Conservation (phyloP, 305 asterid species). For the Fraxinus sp. region DNA sequence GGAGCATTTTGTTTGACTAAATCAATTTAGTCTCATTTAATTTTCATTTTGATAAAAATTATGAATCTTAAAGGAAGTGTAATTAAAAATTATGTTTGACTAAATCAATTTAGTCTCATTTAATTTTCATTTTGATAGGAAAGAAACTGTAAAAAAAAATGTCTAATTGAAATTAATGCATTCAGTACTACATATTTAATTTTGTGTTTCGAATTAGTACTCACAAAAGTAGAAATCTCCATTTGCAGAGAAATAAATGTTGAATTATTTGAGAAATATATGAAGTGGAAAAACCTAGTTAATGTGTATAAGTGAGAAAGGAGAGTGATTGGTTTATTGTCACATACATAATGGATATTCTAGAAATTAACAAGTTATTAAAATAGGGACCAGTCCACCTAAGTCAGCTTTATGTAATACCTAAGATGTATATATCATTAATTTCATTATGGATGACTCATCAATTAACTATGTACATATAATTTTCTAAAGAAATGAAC, state of each 20-base stretch:
- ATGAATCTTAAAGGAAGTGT: too few species aligned
- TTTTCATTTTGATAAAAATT: too few species aligned
- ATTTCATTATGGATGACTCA: conserved; percentile 8
- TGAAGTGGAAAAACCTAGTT: not conserved
- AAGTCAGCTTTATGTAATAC: not conserved
- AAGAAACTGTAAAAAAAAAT: not conserved
- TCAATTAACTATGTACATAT: not conserved
- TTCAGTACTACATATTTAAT: not conserved
- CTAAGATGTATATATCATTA: conserved; percentile 11
- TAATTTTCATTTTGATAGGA: not conserved
- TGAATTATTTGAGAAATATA: not conserved
- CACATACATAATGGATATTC: conserved; percentile 16
- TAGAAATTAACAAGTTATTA: conserved; percentile 9
- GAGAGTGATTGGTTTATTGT: conserved; percentile 8
- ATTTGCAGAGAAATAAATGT: not conserved
- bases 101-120: not conserved
- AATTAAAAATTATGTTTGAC: not conserved
- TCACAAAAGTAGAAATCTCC: not conserved
- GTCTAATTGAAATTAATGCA: not conserved
- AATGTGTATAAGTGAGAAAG: conserved; percentile 14
- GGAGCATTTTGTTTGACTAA: not conserved
- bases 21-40: too few species aligned
- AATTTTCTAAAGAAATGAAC: not conserved
- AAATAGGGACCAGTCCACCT: conserved; percentile 17
- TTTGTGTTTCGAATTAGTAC: not conserved